Base-by-base conservation (phyloP, 495 filamentous ascomycete species). In the Aspergillus kassunensis region DNA sequence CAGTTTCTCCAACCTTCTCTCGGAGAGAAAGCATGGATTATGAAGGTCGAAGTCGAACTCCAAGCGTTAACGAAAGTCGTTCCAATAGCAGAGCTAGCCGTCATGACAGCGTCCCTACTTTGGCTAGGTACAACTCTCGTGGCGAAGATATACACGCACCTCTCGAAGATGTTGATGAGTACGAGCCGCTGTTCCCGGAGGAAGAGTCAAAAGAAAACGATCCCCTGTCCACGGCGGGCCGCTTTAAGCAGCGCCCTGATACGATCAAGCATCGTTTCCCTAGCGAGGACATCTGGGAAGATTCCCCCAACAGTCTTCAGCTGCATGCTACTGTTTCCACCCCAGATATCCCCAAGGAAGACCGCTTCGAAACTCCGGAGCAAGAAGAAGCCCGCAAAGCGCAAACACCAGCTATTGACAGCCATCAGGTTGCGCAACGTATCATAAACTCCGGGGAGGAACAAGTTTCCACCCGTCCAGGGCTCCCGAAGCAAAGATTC, bases 261-360 rank as follows among this genome's bases (percentile, higher is more conserved):
- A 58, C 75, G 29, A 71, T 80, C 53, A 80, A 81, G 62, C 88
- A 89, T 42, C 81, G 86, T 40, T 98, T 98, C 70, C 93, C 93
- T 0, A 96, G 90, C 65, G 83, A 87, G 56, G 93, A 99, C 64
- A 81, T 97, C 31, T 99, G 93, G 93, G 93, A 99, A 65, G 93
- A 99, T 68, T 87, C 91, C 0, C 93, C 93, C 4, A 88, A 86
- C 69, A 92, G 88, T 70, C 74, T 89, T 40, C 85, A 91, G 58
- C 83, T 89, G 51, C 82, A 88, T 25, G 83, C 93, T 16, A 91
- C 86, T 49, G 91, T 99, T 11, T 85, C 88, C 6, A 90, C 86
- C 0, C 90, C 92, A 2, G 86, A 95, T 49, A 44, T 69, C 13
- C 64, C 65, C 2, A 67, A 66, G 53, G 39, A 52, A 16, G 63